Base-by-base conservation (phyloP, 768 basidiomycete species). In the Pleurotus salmoneostramineus region DNA sequence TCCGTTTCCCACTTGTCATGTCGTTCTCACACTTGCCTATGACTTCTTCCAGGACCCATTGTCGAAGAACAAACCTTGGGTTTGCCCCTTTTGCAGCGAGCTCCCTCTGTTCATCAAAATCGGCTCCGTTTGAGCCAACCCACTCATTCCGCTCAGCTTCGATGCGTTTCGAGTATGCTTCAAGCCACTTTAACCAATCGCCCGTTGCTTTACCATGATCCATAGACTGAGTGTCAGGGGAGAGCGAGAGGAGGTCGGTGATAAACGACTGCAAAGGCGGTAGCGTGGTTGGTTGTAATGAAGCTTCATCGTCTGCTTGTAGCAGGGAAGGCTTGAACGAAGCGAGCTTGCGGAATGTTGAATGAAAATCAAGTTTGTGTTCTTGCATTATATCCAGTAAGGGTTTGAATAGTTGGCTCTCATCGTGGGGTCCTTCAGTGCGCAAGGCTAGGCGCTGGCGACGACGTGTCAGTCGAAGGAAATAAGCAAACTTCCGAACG, bases 11-110 rank as follows among this genome's bases (percentile, higher is more conserved):
- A 58, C 73, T 81, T 17, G 76, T 74, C 7, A 75, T 67, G 64
- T 94, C 89, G 59, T 72, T 71, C 66, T 94, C 90, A 1, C 93
- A 82, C 61, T 81, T 81, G 60, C 73, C 71, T 66, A 98, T 98
- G 21, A 92, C 88, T 66, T 98, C 95, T 69, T 98, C 95, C 35
- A 99, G 77, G 6, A 98, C 74, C 97, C 97, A 98, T 71, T 98
- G 97, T 59, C 97, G 77, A 59, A 98, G 71, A 35, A 96, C 86
- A 71, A 99, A 98, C 36, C 95, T 78, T 14, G 97, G 97, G 68
- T 99, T 99, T 32, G 78, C 84, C 21, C 61, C 69, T 60, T 75
- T 79, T 74, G 83, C 81, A 36, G 77, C 83, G 11, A 65, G 70
- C 58, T 76, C 71, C 52, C 87, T 73, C 60, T 78, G 79, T 1